Percentiles rank a stretch among this genome's conserved stretches.
These are phyloP conservation scores for Aspergillus clavatus DNA, from an alignment of 2,329 filamentous ascomycete species.

Conservation along the genomic window DNA sequence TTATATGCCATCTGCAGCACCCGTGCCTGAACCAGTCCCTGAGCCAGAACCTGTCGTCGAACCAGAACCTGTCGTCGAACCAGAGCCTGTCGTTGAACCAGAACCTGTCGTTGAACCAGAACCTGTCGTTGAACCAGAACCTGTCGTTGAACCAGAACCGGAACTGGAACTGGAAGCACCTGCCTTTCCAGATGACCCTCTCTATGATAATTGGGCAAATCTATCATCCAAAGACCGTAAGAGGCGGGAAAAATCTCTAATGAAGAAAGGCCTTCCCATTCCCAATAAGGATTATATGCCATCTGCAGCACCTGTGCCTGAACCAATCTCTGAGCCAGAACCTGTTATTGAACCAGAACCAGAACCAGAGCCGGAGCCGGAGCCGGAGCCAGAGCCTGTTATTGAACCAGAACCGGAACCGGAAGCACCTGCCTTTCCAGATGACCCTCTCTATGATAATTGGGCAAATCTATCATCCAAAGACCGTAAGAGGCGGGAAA, in stretches of 20 bases:
- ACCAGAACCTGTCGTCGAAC: constrained; percentile 18
- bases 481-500: constrained; percentile 44
- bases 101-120: constrained; percentile 17
- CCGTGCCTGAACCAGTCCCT: constrained; percentile 18
- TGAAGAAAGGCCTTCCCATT: constrained; percentile 26
- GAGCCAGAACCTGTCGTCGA: constrained; percentile 12
- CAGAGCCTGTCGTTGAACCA: constrained; percentile 1
- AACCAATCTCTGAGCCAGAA: constrained; percentile 17
- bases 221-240: constrained; percentile 43
- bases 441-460: constrained; percentile 34
- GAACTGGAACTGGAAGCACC: constrained; percentile 21
- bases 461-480: constrained; percentile 36
- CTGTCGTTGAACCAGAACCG: constrained; percentile 25
- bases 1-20: constrained; percentile 20
- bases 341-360: constrained; percentile 10
- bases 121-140: constrained; percentile 30
- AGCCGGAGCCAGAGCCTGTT: constrained; percentile 30
- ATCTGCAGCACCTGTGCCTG: constrained; percentile 17
- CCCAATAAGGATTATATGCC: constrained; percentile 27
- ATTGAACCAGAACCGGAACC: constrained; percentile 21
- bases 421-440: constrained; percentile 27
- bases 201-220: constrained; percentile 32
- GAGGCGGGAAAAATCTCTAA: constrained; percentile 35
- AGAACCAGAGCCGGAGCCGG: constrained; percentile 24
- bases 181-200: constrained; percentile 33